Evolutionary conservation across 1,284 basidiomycete genomes (phyloP).

Genomic region (Gomphus sp.): DNA sequence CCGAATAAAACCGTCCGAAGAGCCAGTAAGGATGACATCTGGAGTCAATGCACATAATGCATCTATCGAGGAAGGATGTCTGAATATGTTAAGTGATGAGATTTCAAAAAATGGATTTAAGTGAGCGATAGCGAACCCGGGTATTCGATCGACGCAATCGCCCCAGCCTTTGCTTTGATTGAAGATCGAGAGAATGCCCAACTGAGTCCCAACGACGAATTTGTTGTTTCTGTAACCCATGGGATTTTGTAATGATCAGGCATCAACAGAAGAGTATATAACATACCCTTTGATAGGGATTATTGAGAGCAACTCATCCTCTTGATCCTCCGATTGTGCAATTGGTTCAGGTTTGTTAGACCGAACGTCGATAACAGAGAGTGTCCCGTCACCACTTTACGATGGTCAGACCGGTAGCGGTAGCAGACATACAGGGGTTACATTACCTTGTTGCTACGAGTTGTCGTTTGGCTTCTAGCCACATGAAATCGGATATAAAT

Average conservation of each 20-base stretch:
- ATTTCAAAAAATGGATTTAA: neutral
- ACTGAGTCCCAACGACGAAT: slow-evolving; percentile 81
- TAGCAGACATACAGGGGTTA: neutral
- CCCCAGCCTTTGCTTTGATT: slow-evolving; percentile 81
- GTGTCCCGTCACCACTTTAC: slow-evolving; percentile 79
- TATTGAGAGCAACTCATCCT: slow-evolving; percentile 87
- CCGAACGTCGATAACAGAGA: slow-evolving; percentile 84
- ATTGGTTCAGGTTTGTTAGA: slow-evolving; percentile 67
- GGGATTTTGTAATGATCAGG: neutral
- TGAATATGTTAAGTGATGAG: slow-evolving; percentile 19
- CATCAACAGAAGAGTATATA: neutral
- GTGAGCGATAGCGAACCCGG: slow-evolving; percentile 48
- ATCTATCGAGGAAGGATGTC: slow-evolving; percentile 84
- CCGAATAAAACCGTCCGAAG: slow-evolving; percentile 86
- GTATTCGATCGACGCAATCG: slow-evolving; percentile 90
- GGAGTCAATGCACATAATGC: slow-evolving; percentile 67
- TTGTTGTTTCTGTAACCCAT: slow-evolving; percentile 54
- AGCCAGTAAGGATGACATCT: slow-evolving; percentile 76
- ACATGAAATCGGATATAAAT: slow-evolving; percentile 91
- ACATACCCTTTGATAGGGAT: slow-evolving; percentile 72
- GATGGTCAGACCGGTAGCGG: no score
- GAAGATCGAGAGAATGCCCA: slow-evolving; percentile 89
- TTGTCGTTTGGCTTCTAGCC: slow-evolving; percentile 78
- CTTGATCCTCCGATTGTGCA: slow-evolving; percentile 87
- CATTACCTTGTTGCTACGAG: slow-evolving; percentile 78